These are phyloP conservation scores for Leishmania martiniquensis DNA, from an alignment of 208 protist genomes.

Conservation along the genomic window DNA sequence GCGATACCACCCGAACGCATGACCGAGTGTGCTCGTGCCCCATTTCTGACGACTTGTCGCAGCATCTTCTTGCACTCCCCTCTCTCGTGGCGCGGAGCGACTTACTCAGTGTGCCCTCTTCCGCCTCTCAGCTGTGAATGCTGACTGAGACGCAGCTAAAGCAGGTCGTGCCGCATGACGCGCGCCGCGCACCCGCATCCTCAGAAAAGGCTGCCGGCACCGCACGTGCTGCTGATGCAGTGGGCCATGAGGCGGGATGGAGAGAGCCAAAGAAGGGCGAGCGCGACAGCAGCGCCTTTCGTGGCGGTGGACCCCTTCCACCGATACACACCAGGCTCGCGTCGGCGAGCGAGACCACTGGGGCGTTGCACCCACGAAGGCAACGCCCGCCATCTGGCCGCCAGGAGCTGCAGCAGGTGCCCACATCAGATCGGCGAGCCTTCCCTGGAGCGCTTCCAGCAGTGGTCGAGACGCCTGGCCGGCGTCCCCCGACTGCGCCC, in stretches of 20 bases:
- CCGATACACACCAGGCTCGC: neutral
- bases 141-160: slow-evolving; percentile 13
- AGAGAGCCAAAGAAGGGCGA: neutral
- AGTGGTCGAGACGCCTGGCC: neutral
- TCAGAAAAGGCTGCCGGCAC: neutral
- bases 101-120: neutral
- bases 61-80: neutral
- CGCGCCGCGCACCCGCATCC: neutral
- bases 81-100: neutral
- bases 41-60: neutral
- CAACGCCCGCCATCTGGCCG: neutral
- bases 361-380: neutral
- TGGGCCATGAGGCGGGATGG: neutral
- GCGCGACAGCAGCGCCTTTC: neutral
- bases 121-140: neutral
- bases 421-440: neutral
- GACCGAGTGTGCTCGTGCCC: neutral
- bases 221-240: neutral
- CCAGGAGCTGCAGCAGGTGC: neutral
- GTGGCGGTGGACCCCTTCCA: neutral
- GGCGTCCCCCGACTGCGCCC: neutral
- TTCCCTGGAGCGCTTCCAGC: neutral
- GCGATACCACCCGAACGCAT: neutral
- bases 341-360: neutral
- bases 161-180: slow-evolving; percentile 1